A percentile compares a stretch with the other conserved stretches of the same genome.
Evolutionary conservation across 176 grass and related monocot species (phyloP).

Genomic region (Alopecurus myosuroides): DNA sequence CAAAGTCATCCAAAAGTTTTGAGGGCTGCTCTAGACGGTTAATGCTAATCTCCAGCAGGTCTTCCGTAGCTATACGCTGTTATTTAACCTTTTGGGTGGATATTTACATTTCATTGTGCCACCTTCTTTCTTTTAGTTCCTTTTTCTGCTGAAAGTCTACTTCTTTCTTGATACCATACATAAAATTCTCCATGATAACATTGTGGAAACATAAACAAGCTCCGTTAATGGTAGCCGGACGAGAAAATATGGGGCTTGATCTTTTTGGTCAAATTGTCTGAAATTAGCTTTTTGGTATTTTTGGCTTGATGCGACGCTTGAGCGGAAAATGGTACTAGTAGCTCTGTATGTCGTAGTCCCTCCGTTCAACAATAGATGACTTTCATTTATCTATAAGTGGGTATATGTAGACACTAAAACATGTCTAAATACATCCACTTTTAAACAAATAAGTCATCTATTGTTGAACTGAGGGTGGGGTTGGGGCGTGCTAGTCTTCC

Average conservation of each 20-base stretch:
- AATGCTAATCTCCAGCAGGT: background rate
- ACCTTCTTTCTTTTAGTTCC: background rate
- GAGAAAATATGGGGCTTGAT: background rate
- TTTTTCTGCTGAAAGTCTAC: background rate
- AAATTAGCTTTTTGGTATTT: background rate
- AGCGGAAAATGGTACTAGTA: background rate
- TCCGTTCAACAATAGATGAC: too few species aligned
- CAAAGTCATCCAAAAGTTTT: background rate
- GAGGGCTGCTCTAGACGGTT: background rate
- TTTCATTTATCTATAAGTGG: too few species aligned
- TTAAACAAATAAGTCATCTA: too few species aligned
- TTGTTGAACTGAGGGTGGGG: too few species aligned
- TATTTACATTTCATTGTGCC: background rate
- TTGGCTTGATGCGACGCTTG: background rate
- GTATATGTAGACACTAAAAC: too few species aligned
- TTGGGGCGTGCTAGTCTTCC: too few species aligned
- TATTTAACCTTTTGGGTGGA: background rate
- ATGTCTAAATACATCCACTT: too few species aligned
- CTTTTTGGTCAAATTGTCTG: background rate
- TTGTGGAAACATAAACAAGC: background rate
- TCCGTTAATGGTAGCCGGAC: background rate
- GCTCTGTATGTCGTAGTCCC: too few species aligned
- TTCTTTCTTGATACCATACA: background rate
- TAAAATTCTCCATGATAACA: background rate
- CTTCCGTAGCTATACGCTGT: background rate